Evolutionary conservation across 2,329 filamentous ascomycete genomes (phyloP), one percentile per base, ranked within the genome.

Genomic region (Trichoderma aggressivum): DNA sequence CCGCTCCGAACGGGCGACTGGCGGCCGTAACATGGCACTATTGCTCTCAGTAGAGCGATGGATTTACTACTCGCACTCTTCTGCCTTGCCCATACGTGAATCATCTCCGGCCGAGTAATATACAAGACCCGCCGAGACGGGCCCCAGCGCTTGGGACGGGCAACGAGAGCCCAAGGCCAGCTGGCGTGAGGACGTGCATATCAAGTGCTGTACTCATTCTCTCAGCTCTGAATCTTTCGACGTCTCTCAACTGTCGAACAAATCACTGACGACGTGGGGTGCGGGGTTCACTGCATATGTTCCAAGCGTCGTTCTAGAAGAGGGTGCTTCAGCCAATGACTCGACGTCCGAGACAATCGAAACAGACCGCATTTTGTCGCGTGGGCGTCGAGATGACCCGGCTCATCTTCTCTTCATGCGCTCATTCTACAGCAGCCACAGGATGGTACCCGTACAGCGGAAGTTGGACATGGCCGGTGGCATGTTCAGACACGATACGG

Each of bases 1-100:
- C 71, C 69, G 71, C 73, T 70, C 70, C 72, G 64, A 70, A 72
- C 36, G 70, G 71, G 55, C 43, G 71, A 39, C 63, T 68, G 59
- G 53, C 69, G 70, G 70, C 70, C 58, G 43, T 70, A 58, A 28
- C 62, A 66, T 24, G 28, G 30, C 30, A 55, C 21, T 24, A 26
- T 34, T 62, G 36, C 21, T 70, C n/a, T 18, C 28, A 34, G 56
- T 28, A 59, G 56, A 59, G 43, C 30, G n/a, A 30, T 59, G 30
- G 11, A 43, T 24, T 39, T 28, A 16, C 24, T 64, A 30, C 28
- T 39, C 18, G 34, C 32, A 5, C 53, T 28, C 60, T 34, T 47
- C 14, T 66, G 47, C 24, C 43, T 43, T 50, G 43, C n/a, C 36
- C 16, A 14, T 28, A 12, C 24, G 18, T 18, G 32, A 12, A n/a